Conservation (phyloP, 345 rosid genomes). For the Angophora floribunda region DNA sequence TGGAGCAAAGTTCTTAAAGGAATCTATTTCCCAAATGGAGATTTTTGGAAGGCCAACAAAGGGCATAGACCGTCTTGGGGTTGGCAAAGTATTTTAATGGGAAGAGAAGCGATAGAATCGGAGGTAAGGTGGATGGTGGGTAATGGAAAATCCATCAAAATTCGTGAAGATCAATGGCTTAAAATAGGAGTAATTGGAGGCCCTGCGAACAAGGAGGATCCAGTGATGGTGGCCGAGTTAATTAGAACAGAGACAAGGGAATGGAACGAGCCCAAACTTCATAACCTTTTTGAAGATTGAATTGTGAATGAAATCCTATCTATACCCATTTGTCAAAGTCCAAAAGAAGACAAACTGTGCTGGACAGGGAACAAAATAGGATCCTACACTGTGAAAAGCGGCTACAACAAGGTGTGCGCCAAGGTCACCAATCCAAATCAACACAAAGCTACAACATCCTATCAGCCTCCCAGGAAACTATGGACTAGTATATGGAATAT, state of each 20-base stretch:
- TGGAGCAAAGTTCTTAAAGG: neutral
- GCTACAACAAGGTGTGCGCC: neutral
- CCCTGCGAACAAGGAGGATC: neutral
- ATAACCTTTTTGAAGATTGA: too few relatives aligned
- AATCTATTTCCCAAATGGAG: neutral
- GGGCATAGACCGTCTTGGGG: too few relatives aligned
- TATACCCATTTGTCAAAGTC: neutral
- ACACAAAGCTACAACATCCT: neutral
- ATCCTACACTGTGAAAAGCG: neutral
- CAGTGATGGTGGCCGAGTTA: neutral
- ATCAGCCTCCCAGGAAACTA: neutral
- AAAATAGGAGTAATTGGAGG: neutral
- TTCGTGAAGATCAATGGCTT: neutral
- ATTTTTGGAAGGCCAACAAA: neutral
- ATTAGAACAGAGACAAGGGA: neutral
- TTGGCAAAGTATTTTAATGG: too few relatives aligned
- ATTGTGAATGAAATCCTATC: neutral
- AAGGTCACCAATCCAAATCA: neutral
- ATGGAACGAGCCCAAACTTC: neutral
- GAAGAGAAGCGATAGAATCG: too few relatives aligned
- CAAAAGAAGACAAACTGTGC: neutral
- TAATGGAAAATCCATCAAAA: too few relatives aligned
- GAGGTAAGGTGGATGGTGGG: neutral
- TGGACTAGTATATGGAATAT: neutral
- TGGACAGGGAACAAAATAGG: neutral